Evolutionary conservation across 106 monocot species (phyloP), one percentile per base, ranked within the genome.

Genomic region (Ottelia alismoides): DNA sequence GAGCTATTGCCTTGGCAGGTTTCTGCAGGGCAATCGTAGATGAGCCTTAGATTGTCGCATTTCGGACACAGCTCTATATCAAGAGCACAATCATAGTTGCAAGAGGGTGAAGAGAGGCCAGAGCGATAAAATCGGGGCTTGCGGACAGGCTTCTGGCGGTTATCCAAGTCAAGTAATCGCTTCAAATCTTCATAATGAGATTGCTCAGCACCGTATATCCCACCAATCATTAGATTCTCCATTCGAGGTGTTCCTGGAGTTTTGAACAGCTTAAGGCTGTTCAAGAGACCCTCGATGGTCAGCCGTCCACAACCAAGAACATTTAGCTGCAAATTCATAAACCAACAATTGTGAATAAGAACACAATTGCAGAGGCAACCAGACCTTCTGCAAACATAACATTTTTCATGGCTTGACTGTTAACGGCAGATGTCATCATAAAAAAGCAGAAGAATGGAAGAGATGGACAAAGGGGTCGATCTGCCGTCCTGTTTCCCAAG

Each of bases 301-400:
- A 71, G 27, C 49, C 70, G 63, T 23, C 23, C 29, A 32, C 70
- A 71, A 24, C 56, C 63, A 49, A 63, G 62, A 40, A 71, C 49
- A 50, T 56, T 71, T 20, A 71, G 27, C 70, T 71, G 70, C 62
- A 63, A n/a, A n/a, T n/a, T n/a, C n/a, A n/a, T n/a, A n/a, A n/a
- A n/a, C n/a, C n/a, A n/a, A n/a, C n/a, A n/a, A n/a, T n/a, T n/a
- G n/a, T n/a, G n/a, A n/a, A n/a, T n/a, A n/a, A n/a, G n/a, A n/a
- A n/a, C n/a, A n/a, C n/a, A n/a, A n/a, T n/a, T n/a, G n/a, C n/a
- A n/a, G n/a, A n/a, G n/a, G n/a, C n/a, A n/a, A n/a, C n/a, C n/a
- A n/a, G n/a, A n/a, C n/a, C n/a, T n/a, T n/a, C n/a, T n/a, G n/a
- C n/a, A n/a, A n/a, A n/a, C n/a, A n/a, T n/a, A n/a, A n/a, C n/a